phyloP scores from a whole-genome alignment of 805 yeast genomes.

The Ogataea ramenticola region DNA sequence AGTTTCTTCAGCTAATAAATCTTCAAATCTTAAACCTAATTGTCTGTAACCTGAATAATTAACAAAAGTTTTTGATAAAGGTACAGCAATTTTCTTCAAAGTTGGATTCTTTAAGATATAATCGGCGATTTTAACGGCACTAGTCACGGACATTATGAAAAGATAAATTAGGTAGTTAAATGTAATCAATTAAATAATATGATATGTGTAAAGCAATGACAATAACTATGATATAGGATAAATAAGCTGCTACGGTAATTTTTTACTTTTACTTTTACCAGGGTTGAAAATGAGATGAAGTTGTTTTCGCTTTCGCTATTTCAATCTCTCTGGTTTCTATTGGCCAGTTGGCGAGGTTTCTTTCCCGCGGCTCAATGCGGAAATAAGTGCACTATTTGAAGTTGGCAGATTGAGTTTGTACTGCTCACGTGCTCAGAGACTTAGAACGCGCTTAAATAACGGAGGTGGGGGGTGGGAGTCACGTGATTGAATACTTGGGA shows the following conservation, averaged over 20 bases:
- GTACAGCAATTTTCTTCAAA: slow-evolving; percentile 68
- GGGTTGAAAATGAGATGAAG: too few relatives aligned
- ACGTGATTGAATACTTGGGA: too few relatives aligned
- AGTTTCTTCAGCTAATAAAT: slow-evolving; percentile 80
- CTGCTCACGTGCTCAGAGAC: too few relatives aligned
- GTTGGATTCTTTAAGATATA: slow-evolving; percentile 74
- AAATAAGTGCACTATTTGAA: neutral
- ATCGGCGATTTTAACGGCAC: slow-evolving; percentile 69
- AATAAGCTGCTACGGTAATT: too few relatives aligned
- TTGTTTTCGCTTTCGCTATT: neutral
- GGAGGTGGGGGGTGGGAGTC: too few relatives aligned
- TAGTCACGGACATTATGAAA: slow-evolving; percentile 9
- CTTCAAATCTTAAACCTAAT: slow-evolving; percentile 88
- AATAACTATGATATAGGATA: too few relatives aligned
- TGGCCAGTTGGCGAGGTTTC: neutral
- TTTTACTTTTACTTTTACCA: too few relatives aligned
- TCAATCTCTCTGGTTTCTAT: neutral
- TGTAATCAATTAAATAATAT: slow-evolving; percentile 31
- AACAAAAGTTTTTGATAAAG: slow-evolving; percentile 70
- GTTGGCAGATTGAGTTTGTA: neutral
- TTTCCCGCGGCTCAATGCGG: neutral
- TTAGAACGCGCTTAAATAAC: too few relatives aligned
- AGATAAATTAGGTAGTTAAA: too few relatives aligned
- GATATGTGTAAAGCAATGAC: too few relatives aligned
- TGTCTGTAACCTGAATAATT: slow-evolving; percentile 88